These are phyloP conservation scores for Cucurbita moschata DNA, from an alignment of 306 rosid species.

Conservation along the genomic window DNA sequence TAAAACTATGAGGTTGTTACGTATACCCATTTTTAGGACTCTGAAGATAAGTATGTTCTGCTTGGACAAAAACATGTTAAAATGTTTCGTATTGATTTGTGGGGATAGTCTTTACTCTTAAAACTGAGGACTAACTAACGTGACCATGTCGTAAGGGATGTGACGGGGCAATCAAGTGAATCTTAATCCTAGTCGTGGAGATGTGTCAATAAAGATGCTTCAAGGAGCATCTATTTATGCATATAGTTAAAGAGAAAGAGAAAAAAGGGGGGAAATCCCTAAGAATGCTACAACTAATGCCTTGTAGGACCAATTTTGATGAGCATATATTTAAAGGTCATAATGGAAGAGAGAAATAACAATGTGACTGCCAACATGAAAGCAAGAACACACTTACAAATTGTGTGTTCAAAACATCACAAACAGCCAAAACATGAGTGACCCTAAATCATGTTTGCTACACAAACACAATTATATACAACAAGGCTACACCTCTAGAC, in stretches of 20 bases:
- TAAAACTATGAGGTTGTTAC: too few species aligned
- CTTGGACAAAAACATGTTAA: too few species aligned
- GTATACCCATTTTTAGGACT: too few species aligned
- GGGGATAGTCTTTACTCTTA: too few species aligned
- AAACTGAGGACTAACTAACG: too few species aligned
- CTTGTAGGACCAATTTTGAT: not conserved
- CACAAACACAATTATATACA: not conserved
- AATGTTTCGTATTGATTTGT: too few species aligned
- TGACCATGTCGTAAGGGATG: too few species aligned
- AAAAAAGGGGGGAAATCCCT: not conserved
- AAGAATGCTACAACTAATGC: not conserved
- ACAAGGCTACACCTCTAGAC: not conserved
- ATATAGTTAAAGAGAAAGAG: not conserved
- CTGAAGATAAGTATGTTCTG: too few species aligned
- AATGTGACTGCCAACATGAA: not conserved
- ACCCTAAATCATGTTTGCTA: not conserved
- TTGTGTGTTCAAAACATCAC: not conserved
- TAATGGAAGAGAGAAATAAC: not conserved
- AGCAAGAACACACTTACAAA: not conserved
- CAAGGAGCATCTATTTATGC: not conserved
- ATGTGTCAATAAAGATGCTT: too few species aligned
- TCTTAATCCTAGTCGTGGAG: too few species aligned
- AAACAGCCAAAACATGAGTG: not conserved
- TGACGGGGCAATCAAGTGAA: too few species aligned
- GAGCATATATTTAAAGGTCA: not conserved